These are phyloP conservation scores for Parmales sp. DNA, from an alignment of 108 stramenopile species.

Conservation along the genomic window DNA sequence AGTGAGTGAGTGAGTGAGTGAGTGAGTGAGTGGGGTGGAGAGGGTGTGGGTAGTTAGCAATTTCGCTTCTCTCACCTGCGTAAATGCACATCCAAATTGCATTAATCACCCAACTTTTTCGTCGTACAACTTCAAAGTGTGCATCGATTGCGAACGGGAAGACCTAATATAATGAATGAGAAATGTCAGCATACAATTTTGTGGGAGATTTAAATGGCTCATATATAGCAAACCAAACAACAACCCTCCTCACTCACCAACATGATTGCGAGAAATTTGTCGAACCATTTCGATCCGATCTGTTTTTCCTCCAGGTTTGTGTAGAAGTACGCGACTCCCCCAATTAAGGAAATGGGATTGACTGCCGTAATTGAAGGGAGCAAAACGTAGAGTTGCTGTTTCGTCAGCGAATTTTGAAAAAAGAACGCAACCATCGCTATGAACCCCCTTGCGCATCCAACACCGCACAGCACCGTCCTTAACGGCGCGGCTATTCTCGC, in stretches of 20 bases:
- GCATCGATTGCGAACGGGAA: too few species aligned
- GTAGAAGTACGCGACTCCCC: neutral
- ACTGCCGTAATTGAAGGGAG: neutral
- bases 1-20: too few species aligned
- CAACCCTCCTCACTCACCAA: neutral
- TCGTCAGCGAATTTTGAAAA: neutral
- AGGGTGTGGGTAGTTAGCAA: neutral
- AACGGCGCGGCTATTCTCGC: neutral
- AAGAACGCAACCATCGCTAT: neutral
- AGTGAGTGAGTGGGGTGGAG: neutral
- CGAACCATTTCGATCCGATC: neutral
- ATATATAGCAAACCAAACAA: neutral
- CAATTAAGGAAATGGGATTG: neutral
- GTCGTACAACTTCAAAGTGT: too few species aligned
- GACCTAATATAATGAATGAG: too few species aligned
- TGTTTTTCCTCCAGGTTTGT: neutral
- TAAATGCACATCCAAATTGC: too few species aligned
- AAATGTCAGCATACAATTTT: too few species aligned
- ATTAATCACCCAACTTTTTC: too few species aligned
- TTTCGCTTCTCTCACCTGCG: neutral
- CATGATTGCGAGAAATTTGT: neutral
- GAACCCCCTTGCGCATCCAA: neutral
- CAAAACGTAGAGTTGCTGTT: neutral
- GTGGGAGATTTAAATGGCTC: too few species aligned
- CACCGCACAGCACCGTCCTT: neutral